Evolutionary conservation across 2,329 filamentous ascomycete species (phyloP), one percentile per base, ranked within the genome.

Genomic region (Pyricularia pennisetigena): DNA sequence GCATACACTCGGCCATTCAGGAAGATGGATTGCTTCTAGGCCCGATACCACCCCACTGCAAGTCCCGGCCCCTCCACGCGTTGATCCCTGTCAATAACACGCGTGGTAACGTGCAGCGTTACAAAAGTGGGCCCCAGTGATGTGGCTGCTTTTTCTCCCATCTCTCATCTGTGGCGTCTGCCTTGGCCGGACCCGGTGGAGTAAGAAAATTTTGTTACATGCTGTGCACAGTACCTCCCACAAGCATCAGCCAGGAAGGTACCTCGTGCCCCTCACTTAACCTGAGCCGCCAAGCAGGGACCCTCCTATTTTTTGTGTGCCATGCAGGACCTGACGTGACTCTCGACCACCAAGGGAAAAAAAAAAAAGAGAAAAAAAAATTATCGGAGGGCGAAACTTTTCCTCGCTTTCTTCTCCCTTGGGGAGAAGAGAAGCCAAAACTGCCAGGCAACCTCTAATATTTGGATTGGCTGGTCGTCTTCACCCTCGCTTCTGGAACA

Each of bases 381-480:
- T 68, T 68, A 57, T 24, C 14, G 29, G 68, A 49, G 41, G 16
- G 20, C 41, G 41, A 49, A 49, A 49, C 41, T 62, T 71, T 73
- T 73, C 71, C 68, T 70, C 70, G 71, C 70, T 70, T 74, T 71
- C 70, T 49, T 72, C 73, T 71, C 57, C 68, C 72, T 72, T 74
- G 72, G 72, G 72, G 72, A 73, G 72, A 73, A 73, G 72, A 71
- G 69, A 67, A 67, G 23, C 23, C 49, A 54, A 16, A 12, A 23
- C 5, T 24, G 65, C 65, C 28, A 29, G 54, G 49, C 49, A 67
- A 67, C 26, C 49, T 54, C n/a, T 57, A n/a, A 67, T 20, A 32
- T 67, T 49, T 32, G n/a, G 65, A 35, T 62, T 67, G 65, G 35
- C 61, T 49, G 28, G 49, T 29, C 61, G 64, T 68, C 67, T 68